These are phyloP conservation scores for Coelastrella sp. DNA, from an alignment of 139 green algal genomes.

Conservation along the genomic window DNA sequence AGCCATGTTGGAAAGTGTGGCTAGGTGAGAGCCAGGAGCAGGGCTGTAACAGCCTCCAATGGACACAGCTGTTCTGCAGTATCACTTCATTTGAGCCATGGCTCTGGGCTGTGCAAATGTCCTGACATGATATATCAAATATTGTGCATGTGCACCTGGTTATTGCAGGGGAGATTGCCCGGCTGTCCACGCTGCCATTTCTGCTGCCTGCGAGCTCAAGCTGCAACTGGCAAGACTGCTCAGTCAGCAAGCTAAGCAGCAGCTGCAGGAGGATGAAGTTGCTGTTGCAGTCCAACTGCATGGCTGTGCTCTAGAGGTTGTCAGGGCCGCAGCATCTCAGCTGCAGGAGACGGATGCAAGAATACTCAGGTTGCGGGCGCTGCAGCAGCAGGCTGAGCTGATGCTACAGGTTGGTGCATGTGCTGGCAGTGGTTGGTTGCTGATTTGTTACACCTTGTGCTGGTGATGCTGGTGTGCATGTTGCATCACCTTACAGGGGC, in stretches of 20 bases:
- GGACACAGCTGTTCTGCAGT: too few relatives aligned
- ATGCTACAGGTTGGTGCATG: background rate
- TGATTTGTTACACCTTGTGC: too few relatives aligned
- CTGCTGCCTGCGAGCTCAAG: background rate
- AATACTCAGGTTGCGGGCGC: background rate
- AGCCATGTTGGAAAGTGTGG: background rate
- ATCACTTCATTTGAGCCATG: background rate
- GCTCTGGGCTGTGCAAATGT: too few relatives aligned
- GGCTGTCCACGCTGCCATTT: background rate
- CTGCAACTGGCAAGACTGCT: constrained; percentile 1
- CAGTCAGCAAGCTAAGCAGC: background rate
- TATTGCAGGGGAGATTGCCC: background rate
- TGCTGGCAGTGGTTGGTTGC: background rate
- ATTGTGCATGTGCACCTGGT: background rate
- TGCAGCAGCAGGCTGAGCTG: background rate
- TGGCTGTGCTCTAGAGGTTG: background rate
- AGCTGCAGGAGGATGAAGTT: background rate
- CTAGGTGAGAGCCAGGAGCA: background rate
- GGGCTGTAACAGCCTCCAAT: background rate
- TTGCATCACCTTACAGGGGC: too few relatives aligned
- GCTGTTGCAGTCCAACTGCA: background rate
- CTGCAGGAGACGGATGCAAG: background rate
- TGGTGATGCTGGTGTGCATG: too few relatives aligned
- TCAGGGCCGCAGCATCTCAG: background rate
- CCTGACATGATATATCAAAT: too few relatives aligned